Percentiles rank a stretch among this genome's conserved stretches.
phyloP scores from a whole-genome alignment of 495 filamentous ascomycete species.

The Elaphomyces granulatus region DNA sequence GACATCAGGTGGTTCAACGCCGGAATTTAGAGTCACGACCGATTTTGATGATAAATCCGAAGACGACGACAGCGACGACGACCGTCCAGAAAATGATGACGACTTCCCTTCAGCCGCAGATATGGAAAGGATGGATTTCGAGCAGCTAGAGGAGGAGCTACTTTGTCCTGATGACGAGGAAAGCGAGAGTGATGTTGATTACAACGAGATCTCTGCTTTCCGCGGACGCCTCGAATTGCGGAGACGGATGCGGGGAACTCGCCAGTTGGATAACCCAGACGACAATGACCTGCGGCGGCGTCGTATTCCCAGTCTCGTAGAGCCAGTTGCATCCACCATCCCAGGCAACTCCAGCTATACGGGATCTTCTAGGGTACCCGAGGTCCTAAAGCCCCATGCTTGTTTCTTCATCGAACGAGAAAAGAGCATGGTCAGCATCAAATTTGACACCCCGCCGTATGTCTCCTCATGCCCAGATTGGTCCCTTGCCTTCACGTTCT shows the following conservation, averaged over 20 bases:
- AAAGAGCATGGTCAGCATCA: slow-evolving; percentile 73
- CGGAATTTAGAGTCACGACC: slow-evolving; percentile 36
- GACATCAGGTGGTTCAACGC: slow-evolving; percentile 11
- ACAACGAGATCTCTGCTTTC: slow-evolving; percentile 11
- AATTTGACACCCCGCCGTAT: slow-evolving; percentile 79
- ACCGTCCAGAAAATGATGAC: slow-evolving; percentile 7
- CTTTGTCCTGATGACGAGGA: slow-evolving; percentile 40
- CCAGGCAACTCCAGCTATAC: not conserved
- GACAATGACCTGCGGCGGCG: slow-evolving; percentile 13
- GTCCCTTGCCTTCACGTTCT: slow-evolving; percentile 1
- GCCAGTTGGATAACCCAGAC: slow-evolving; percentile 11
- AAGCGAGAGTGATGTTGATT: slow-evolving; percentile 30
- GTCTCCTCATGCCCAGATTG: slow-evolving; percentile 12
- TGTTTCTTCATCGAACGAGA: slow-evolving; percentile 64
- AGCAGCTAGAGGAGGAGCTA: slow-evolving; percentile 20
- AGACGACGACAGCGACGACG: slow-evolving; percentile 22
- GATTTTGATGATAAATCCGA: slow-evolving; percentile 34
- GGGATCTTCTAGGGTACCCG: slow-evolving; percentile 23
- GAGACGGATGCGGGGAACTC: slow-evolving; percentile 13
- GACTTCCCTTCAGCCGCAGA: slow-evolving; percentile 12
- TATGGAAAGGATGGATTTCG: slow-evolving; percentile 12
- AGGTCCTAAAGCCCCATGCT: slow-evolving; percentile 56
- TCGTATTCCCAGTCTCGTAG: slow-evolving; percentile 16
- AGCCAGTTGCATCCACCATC: slow-evolving; percentile 4
- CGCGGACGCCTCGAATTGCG: slow-evolving; percentile 20